Evolutionary conservation across 1,139 yeast genomes (phyloP).

Genomic region (Yamadazyma sp.): DNA sequence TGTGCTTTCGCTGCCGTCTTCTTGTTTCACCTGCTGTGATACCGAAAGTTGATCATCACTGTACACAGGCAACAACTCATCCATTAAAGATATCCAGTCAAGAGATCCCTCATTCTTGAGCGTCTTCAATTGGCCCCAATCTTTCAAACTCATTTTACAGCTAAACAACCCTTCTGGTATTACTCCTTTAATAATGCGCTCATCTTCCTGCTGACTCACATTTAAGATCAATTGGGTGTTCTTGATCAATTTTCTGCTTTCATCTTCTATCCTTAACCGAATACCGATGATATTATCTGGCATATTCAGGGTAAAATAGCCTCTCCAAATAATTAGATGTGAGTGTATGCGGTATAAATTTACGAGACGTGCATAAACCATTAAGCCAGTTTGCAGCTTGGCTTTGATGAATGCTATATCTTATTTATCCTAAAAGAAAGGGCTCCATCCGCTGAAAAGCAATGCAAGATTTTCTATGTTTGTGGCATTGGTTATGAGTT

Average conservation of each 20-base stretch:
- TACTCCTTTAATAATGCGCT: conserved; percentile 13
- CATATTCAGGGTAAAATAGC: too few species aligned
- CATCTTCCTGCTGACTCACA: conserved; percentile 11
- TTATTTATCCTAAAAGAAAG: conserved; percentile 42
- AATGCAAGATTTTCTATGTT: conserved; percentile 66
- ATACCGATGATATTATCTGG: conserved; percentile 15
- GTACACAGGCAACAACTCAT: conserved; percentile 9
- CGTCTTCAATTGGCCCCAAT: conserved; percentile 4
- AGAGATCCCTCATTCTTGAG: conserved; percentile 7
- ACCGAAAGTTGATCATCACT: not conserved
- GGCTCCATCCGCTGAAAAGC: conserved; percentile 84
- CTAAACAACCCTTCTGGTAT: conserved; percentile 19
- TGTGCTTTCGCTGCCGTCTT: not conserved
- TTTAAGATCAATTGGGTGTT: conserved; percentile 16
- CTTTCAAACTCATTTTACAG: conserved; percentile 3
- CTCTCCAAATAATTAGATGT: too few species aligned
- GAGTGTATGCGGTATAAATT: too few species aligned
- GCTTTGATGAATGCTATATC: too few species aligned
- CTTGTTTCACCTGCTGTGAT: not conserved
- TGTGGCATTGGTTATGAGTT: conserved; percentile 75
- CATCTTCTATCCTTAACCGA: conserved; percentile 24
- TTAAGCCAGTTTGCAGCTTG: not conserved
- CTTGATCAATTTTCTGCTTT: conserved; percentile 17
- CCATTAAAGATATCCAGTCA: conserved; percentile 12
- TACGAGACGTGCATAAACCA: not conserved